Evolutionary conservation across 768 basidiomycete species (phyloP), one percentile per base, ranked within the genome.

Genomic region (Suillus bovinus): DNA sequence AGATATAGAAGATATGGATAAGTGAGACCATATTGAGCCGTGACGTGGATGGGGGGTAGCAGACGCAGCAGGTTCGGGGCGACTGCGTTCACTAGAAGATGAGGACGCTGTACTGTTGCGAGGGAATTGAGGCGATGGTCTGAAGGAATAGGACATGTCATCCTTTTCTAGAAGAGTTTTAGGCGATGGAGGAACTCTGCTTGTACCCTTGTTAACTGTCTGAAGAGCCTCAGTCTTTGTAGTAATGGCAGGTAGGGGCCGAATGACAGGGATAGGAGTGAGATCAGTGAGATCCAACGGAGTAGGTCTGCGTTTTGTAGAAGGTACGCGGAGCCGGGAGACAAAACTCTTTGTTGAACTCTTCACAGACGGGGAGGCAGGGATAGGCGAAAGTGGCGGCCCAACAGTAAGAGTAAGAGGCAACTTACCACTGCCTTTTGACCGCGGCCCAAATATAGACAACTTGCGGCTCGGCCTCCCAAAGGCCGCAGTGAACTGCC

Each of bases 191-290:
- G 60, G 49, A n/a, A 50, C 61, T 38, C 62, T 66, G 10, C 57
- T 59, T 13, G 64, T 63, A 5, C 61, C 63, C 58, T 66, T 67
- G 49, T 66, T 60, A 22, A 60, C 29, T 54, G 44, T 59, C 56
- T 22, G 59, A 46, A 27, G 33, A 49, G 54, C 29, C 22, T 39
- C 17, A 27, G 44, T 24, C 24, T 20, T 14, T 41, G 38, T 22
- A 2, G 58, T 47, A 16, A 60, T 60, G 14, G 11, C 47, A 24
- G 59, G 16, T 34, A 63, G 41, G 16, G 55, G 57, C 5, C 60
- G 46, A 61, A 64, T 34, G 31, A 20, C 31, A 27, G 54, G 24
- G 24, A 20, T 9, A 58, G 13, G 34, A 29, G 20, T 55, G 20
- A 14, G 14, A 36, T n/a, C 53, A 36, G 34, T 20, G 24, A 58